Evolutionary conservation across 1,284 basidiomycete genomes (phyloP), one percentile per base, ranked within the genome.

Genomic region (Mycena citricolor): DNA sequence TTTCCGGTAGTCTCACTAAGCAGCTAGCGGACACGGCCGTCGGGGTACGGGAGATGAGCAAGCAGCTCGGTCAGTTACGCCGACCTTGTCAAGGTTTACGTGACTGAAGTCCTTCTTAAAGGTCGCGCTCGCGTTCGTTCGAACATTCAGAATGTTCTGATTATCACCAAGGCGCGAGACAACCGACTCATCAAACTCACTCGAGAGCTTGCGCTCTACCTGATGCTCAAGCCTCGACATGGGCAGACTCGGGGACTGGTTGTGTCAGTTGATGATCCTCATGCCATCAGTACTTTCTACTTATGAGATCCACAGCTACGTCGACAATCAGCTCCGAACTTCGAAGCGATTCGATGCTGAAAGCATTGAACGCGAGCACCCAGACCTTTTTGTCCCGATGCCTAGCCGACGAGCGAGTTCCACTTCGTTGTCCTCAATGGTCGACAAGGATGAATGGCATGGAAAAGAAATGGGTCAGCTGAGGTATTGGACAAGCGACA

Each of bases 141-240:
- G 4, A 87, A 89, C 58, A 93, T 98, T 49, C 90, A 98, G 63
- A 91, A 81, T 50, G 79, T 99, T 47, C 78, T 99, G 51, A 94
- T 99, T 63, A 90, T 99, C 58, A 99, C 97, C 44, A 99, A 99
- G 68, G 97, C 97, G 23, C 77, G 95, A 42, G 97, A 99, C 71
- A 99, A 99, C 63, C 78, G 92, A 31, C 81, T 99, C 35, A 98
- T 99, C 73, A 86, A 87, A 61, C 79, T 98, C 34, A 99, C 97
- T 0, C 81, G 94, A 36, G 87, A 99, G 61, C 79, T 99, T 20
- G 94, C 95, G 0, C 71, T 97, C n/a, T 95, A 93, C 65, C 80
- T 97, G 49, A 97, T 97, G 94, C 74, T 77, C 54, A 92, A 84
- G 67, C 79, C 72, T 31, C 72, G 79, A 13, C 68, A 77, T 42